These are phyloP conservation scores for Chenopodium berlandieri DNA, from an alignment of 148 eudicot species.

Conservation along the genomic window DNA sequence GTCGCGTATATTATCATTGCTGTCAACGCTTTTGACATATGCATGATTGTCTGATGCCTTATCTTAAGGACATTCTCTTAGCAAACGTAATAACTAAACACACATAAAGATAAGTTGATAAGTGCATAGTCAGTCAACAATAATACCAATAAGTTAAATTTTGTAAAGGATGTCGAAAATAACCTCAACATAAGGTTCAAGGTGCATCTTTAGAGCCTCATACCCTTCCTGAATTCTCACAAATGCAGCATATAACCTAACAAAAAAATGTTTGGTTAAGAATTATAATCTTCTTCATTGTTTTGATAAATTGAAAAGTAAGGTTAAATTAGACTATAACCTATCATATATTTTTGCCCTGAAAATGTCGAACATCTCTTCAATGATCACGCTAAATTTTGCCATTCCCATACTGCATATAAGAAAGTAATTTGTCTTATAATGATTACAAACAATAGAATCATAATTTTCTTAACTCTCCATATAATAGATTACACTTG, in stretches of 20 bases:
- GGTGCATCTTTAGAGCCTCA: not conserved
- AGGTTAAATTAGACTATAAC: not conserved
- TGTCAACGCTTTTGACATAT: not conserved
- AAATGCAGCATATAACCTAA: slow-evolving; percentile 19
- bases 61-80: slow-evolving; percentile 10
- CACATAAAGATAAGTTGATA: not conserved
- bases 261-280: no score
- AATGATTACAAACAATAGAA: no score
- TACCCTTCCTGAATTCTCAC: slow-evolving; percentile 5
- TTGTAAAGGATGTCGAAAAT: not conserved
- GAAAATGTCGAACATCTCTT: not conserved
- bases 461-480: not conserved
- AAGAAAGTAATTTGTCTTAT: not conserved
- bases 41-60: not conserved
- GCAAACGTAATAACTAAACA: slow-evolving; percentile 3
- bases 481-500: no score
- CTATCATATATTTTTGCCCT: not conserved
- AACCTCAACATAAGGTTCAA: slow-evolving; percentile 26
- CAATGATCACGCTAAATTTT: not conserved
- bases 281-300: no score
- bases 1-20: not conserved
- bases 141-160: not conserved
- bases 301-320: not conserved
- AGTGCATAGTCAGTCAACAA: not conserved
- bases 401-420: slow-evolving; percentile 18